A percentile compares a stretch with the other conserved stretches of the same genome.
Evolutionary conservation across 768 basidiomycete species (phyloP).

Genomic region (Phylloporus arenicola): DNA sequence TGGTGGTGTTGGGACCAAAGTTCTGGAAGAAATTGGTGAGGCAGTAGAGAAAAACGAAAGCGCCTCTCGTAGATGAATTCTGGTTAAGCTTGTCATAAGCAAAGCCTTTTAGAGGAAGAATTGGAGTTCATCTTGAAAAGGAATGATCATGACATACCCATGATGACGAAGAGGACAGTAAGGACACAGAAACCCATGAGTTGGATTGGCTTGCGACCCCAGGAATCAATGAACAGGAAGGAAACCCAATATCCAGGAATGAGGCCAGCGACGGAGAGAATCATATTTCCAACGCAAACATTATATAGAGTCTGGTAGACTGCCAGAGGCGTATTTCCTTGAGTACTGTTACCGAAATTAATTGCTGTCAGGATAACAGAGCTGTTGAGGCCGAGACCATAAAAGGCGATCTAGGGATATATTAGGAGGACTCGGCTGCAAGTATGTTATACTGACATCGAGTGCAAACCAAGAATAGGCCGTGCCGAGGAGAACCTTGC

Average conservation of each 20-base stretch:
- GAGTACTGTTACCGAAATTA: slow-evolving; percentile 46
- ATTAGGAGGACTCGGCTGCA: not conserved
- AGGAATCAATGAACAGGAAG: slow-evolving; percentile 62
- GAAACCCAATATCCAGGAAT: slow-evolving; percentile 68
- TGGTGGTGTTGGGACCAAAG: slow-evolving; percentile 78
- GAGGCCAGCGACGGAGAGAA: slow-evolving; percentile 71
- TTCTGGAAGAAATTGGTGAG: slow-evolving; percentile 90
- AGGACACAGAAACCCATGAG: slow-evolving; percentile 70
- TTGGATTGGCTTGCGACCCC: slow-evolving; percentile 82
- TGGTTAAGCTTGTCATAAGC: slow-evolving; percentile 54
- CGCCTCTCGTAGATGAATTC: slow-evolving; percentile 39
- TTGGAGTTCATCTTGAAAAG: not conserved
- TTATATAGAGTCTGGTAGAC: slow-evolving; percentile 60
- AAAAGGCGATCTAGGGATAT: slow-evolving; percentile 66
- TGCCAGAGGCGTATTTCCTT: slow-evolving; percentile 26
- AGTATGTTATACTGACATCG: slow-evolving; percentile 45
- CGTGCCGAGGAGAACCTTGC: slow-evolving; percentile 73
- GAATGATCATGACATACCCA: slow-evolving; percentile 44
- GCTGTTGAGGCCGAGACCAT: slow-evolving; percentile 83
- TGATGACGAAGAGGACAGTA: slow-evolving; percentile 58
- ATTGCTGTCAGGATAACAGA: slow-evolving; percentile 70
- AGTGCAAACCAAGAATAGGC: slow-evolving; percentile 88
- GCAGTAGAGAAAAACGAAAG: slow-evolving; percentile 80
- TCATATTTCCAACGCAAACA: slow-evolving; percentile 67
- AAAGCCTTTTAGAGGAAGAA: slow-evolving; percentile 44